Conservation (phyloP, 2,329 filamentous ascomycete species). For the Intubia oerlemansii region DNA sequence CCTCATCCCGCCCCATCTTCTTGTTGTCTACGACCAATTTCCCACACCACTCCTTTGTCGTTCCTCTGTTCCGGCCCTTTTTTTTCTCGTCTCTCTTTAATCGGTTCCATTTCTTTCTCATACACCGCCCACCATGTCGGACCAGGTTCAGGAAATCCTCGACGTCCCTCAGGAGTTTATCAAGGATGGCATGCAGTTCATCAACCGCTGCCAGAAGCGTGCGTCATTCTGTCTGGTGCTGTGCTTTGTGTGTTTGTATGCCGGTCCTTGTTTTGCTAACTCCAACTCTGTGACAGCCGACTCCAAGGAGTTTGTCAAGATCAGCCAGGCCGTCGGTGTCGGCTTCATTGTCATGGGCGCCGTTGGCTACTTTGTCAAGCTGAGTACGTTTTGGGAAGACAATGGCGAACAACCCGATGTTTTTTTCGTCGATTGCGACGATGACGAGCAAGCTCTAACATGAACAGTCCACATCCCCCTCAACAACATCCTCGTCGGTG, state of each 20-base stretch:
- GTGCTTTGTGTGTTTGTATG: too few relatives aligned
- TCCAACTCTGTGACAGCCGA: constrained; percentile 21
- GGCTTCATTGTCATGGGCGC: constrained; percentile 52
- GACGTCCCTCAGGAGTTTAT: constrained; percentile 47
- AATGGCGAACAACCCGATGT: too few relatives aligned
- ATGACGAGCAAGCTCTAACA: too few relatives aligned
- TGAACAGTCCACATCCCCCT: constrained; percentile 43
- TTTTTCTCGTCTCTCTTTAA: too few relatives aligned
- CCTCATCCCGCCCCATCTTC: too few relatives aligned
- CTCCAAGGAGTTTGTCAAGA: constrained; percentile 31
- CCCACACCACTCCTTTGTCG: too few relatives aligned
- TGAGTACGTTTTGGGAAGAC: constrained; percentile 39
- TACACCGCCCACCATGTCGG: constrained; percentile 43
- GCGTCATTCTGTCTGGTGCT: constrained; percentile 10
- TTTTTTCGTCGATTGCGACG: too few relatives aligned
- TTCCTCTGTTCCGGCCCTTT: too few relatives aligned
- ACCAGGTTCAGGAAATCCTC: constrained; percentile 48
- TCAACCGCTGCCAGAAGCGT: constrained; percentile 42
- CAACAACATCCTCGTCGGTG: constrained; percentile 48
- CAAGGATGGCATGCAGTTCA: constrained; percentile 38
- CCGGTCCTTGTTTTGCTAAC: too few relatives aligned
- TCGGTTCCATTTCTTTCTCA: too few relatives aligned
- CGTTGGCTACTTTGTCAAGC: constrained; percentile 49
- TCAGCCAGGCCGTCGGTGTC: constrained; percentile 36
- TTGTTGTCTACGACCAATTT: too few relatives aligned